Conservation (phyloP, 1,284 basidiomycete genomes). For the Phylloboletellus chloephorus region DNA sequence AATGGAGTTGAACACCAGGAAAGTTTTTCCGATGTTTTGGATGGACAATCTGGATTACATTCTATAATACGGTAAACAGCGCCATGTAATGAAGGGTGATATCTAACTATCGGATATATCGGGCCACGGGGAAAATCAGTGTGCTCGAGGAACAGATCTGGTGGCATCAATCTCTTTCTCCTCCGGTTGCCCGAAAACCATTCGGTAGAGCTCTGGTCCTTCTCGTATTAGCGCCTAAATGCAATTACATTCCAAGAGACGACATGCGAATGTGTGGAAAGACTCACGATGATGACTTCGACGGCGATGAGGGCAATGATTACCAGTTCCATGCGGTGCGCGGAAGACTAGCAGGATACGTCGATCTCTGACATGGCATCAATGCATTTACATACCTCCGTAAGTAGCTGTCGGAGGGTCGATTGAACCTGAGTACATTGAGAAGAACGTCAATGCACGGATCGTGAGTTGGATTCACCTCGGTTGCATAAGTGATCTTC, state of each 20-base stretch:
- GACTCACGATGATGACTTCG: conserved; percentile 79
- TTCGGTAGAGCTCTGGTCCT: conserved; percentile 29
- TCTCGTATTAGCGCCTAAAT: conserved; percentile 31
- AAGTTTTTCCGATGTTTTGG: background rate
- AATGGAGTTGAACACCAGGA: background rate
- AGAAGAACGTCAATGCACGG: conserved; percentile 4
- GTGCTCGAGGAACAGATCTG: conserved; percentile 1
- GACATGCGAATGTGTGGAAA: background rate
- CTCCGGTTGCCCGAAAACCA: conserved; percentile 22
- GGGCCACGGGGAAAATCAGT: conserved; percentile 1
- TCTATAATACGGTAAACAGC: conserved; percentile 1
- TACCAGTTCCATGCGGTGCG: conserved; percentile 85
- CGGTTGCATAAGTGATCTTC: conserved; percentile 90
- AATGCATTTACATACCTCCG: conserved; percentile 49
- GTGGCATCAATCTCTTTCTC: conserved; percentile 7
- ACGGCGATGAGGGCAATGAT: conserved; percentile 89
- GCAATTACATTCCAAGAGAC: conserved; percentile 43
- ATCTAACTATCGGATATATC: conserved; percentile 6
- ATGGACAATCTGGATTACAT: background rate
- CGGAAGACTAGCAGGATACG: conserved; percentile 57
- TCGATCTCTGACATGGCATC: background rate
- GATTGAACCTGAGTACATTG: conserved; percentile 51
- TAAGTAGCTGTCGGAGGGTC: conserved; percentile 69
- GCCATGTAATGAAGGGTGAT: conserved; percentile 5
- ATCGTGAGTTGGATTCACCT: conserved; percentile 40